Evolutionary conservation across 805 yeast species (phyloP).

Genomic region (Cyberlindnera americana): DNA sequence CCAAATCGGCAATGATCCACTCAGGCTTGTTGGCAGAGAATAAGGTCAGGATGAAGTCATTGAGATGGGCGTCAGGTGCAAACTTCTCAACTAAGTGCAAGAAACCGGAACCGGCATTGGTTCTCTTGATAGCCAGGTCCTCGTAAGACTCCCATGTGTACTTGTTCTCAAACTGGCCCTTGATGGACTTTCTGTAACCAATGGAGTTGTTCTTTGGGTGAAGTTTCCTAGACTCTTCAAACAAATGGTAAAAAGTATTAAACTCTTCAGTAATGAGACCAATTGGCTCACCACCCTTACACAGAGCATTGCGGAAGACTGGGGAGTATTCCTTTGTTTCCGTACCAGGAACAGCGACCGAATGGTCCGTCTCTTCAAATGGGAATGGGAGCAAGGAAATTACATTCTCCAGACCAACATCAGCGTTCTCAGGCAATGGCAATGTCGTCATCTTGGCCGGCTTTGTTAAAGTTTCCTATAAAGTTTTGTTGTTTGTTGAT

Average conservation of each 20-base stretch:
- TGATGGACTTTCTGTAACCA: constrained; percentile 41
- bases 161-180: constrained; percentile 32
- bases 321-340: constrained; percentile 45
- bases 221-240: constrained; percentile 37
- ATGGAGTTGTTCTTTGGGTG: constrained; percentile 40
- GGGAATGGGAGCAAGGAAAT: constrained; percentile 19
- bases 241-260: constrained; percentile 42
- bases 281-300: constrained; percentile 30
- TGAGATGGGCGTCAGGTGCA: constrained; percentile 29
- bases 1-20: constrained; percentile 70
- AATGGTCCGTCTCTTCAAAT: constrained; percentile 19
- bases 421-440: constrained; percentile 7
- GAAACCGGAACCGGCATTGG: constrained; percentile 54
- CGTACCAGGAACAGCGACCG: constrained; percentile 23
- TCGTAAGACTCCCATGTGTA: constrained; percentile 44
- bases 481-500: background rate
- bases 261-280: constrained; percentile 41
- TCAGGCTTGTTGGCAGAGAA: constrained; percentile 58
- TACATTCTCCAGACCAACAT: constrained; percentile 17
- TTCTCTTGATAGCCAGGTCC: constrained; percentile 40
- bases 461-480: background rate
- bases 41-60: constrained; percentile 49
- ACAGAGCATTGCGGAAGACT: constrained; percentile 43
- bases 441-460: too few relatives aligned
- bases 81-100: constrained; percentile 39